A percentile compares a stretch with the other conserved stretches of the same genome.
phyloP scores from a whole-genome alignment of 352 stramenopile species.

The Globisporangium nodosum region DNA sequence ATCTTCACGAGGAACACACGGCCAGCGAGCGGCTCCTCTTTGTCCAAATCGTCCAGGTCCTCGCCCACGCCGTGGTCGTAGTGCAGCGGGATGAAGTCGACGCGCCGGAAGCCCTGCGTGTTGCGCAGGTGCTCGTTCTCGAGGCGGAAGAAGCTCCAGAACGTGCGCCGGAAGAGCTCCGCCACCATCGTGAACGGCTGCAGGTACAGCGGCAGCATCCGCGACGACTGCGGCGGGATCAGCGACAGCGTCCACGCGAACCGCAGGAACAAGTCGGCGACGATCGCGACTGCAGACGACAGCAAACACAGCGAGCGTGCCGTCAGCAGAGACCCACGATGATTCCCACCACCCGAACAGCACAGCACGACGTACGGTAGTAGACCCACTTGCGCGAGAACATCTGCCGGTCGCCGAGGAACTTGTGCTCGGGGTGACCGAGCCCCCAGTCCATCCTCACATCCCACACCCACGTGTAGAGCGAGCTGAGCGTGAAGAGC shows the following conservation, averaged over 20 bases:
- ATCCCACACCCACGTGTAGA: conserved; percentile 84
- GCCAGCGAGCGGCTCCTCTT: conserved; percentile 18
- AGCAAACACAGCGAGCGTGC: not conserved
- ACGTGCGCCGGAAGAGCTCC: conserved; percentile 79
- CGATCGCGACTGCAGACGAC: conserved; percentile 37
- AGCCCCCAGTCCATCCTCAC: conserved; percentile 87
- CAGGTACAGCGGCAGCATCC: conserved; percentile 56
- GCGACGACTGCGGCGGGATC: conserved; percentile 42
- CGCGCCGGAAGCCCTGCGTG: conserved; percentile 75
- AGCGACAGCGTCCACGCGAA: conserved; percentile 82
- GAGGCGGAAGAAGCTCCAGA: conserved; percentile 84
- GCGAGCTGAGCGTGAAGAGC: conserved; percentile 71
- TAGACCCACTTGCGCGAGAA: conserved; percentile 79
- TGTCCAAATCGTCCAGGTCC: conserved; percentile 22
- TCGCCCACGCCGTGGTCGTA: conserved; percentile 71
- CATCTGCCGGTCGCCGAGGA: conserved; percentile 80
- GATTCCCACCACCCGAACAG: not conserved
- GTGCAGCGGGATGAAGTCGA: conserved; percentile 81
- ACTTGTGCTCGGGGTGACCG: conserved; percentile 68
- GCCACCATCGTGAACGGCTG: conserved; percentile 84
- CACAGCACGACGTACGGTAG: conserved; percentile 24
- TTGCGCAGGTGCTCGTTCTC: conserved; percentile 87
- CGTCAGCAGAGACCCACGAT: not conserved
- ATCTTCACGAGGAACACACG: conserved; percentile 38
- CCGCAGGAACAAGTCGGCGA: conserved; percentile 71